Base-by-base conservation (phyloP, 2,329 filamentous ascomycete species). In the Lasiodiplodia theobromae region DNA sequence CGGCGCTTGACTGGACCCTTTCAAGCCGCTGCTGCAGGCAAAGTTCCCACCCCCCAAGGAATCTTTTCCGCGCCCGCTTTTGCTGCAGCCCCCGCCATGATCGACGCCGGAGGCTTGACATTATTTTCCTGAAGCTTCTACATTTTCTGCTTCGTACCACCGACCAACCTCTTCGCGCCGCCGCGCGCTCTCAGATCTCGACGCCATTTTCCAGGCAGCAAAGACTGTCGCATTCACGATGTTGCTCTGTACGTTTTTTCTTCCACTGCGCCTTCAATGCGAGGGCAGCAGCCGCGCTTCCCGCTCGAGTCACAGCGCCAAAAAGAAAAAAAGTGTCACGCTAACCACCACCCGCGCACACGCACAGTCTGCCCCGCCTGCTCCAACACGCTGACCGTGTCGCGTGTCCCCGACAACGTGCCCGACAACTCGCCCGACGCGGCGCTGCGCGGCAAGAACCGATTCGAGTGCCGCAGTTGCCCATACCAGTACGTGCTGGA, bases 401-500 rank as follows among this genome's bases (percentile, higher is more conserved):
- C 89, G 62, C 74, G 76, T 70, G 76, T 82, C 6, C 80, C 82
- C 8, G 73, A 77, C 44, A 77, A 73, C 69, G 79, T 81, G 63
- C 81, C 82, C 51, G 79, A 79, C 69, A 72, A 78, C 23, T 74
- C 77, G 69, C 74, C 75, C 23, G 68, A 69, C 68, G 73, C 72
- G 63, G 75, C 74, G 4, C 28, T 56, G 12, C 58, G 57, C 10
- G 82, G 81, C 70, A 79, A 82, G 56, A 97, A 97, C 84, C 91
- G 94, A 69, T 93, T 98, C 81, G 93, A 97, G 82, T 99, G 96
- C 83, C 92, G 93, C 69, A 97, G 94, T 69, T 99, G 96, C 75
- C 95, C 96, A 4, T 99, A 97, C 84, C 90, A 96, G 79, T 94
- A 93, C 81, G 84, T 91, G 69, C 90, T 98, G 76, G 89, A 90